These are phyloP conservation scores for Dryadomyces quercivorus DNA, from an alignment of 2,329 filamentous ascomycete species.

Conservation along the genomic window DNA sequence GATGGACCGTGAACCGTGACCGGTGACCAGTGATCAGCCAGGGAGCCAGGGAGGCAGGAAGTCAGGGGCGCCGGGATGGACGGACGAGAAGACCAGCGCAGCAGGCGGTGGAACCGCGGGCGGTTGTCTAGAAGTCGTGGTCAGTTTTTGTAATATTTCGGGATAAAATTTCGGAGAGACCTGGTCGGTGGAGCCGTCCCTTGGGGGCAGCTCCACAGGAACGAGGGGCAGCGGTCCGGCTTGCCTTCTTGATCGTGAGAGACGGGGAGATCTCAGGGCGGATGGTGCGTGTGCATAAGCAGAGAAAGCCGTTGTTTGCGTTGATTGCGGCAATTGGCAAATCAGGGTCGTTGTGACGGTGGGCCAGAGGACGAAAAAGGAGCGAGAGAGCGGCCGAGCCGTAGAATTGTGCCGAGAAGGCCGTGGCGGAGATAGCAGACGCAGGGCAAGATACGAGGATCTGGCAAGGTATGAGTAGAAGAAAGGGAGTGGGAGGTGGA, in stretches of 20 bases:
- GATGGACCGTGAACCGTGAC: too few species aligned
- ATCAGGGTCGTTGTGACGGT: constrained; percentile 3
- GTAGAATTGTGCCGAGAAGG: neutral
- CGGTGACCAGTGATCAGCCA: too few species aligned
- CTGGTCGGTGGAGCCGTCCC: too few species aligned
- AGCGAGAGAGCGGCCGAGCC: constrained; percentile 9
- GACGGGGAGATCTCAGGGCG: neutral
- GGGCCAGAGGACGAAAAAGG: constrained; percentile 1
- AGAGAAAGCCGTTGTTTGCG: neutral
- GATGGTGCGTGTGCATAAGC: neutral
- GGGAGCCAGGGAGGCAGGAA: too few species aligned
- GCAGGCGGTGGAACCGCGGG: too few species aligned
- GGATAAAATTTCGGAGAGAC: neutral
- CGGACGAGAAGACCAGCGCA: too few species aligned
- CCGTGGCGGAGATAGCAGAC: neutral
- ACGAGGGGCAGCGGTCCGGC: too few species aligned
- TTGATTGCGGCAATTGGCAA: constrained; percentile 3
- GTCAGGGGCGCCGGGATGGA: too few species aligned
- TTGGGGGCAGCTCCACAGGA: too few species aligned
- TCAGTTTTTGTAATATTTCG: neutral
- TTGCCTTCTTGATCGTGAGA: neutral
- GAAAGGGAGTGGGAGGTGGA: neutral
- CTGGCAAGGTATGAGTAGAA: neutral
- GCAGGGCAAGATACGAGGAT: neutral
- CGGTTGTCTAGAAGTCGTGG: too few species aligned